Base-by-base conservation (phyloP, 768 basidiomycete genomes). In the Rubroboletus satanas region DNA sequence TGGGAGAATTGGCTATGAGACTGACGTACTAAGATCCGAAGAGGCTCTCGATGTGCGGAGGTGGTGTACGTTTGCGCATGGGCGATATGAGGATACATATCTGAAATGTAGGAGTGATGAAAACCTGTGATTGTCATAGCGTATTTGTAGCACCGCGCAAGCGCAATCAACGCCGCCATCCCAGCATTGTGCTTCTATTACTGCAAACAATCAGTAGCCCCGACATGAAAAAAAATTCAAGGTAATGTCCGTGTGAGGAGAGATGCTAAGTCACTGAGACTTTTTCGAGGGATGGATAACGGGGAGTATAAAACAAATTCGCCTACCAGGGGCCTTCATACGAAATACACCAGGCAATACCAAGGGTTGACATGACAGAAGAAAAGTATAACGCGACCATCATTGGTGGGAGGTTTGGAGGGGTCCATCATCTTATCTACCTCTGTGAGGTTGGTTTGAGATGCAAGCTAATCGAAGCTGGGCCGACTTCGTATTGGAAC, bases 401-500 rank as follows among this genome's bases (percentile, higher is more conserved):
- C 35, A 31, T 58, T 7, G 55, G 55, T 10, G 43, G n/a, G 2
- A 55, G 57, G 12, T 58, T 58, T 1, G 32, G 17, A n/a, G 55
- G 55, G 17, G 12, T 57, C 18, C 42, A 52, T 31, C 51, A 49
- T 7, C 55, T 59, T 9, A 42, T 57, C 32, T 51, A 57, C 37
- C 38, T 59, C 14, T 43, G 58, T 12, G 23, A 45, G 28, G 28
- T 26, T 6, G 58, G 55, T 9, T 53, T 50, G 18, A 29, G 7
- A 6, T 59, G 58, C 55, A 57, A 48, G 39, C 7, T 57, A 5
- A 53, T 39, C 31, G 60, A 62, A 14, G 49, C 49, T 0, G 60
- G 45, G 15, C 45, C 60, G 0, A 59, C 54, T 5, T 62, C 57
- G 58, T 60, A 56, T 29, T 60, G 58, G 59, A 60, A 55, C 28